Evolutionary conservation across 768 basidiomycete genomes (phyloP), one percentile per base, ranked within the genome.

Genomic region (Lactifluus piperatus): DNA sequence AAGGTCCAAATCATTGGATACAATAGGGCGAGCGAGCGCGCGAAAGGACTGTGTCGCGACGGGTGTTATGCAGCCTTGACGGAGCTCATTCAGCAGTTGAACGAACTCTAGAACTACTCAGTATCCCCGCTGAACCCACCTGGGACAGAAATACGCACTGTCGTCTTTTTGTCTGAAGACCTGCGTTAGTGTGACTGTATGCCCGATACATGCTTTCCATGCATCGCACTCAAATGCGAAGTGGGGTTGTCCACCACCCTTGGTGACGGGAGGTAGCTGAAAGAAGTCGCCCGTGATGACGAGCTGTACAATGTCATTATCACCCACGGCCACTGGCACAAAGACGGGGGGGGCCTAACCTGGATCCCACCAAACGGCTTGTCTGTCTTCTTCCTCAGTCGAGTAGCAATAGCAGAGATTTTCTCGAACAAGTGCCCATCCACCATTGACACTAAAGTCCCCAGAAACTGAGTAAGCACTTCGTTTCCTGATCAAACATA

Each of bases 101-200:
- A 89, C 78, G 64, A 91, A 86, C 29, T 74, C 85, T 87, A 62
- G 24, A 51, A 6, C 34, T 20, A 22, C 26, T 60, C 26, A 60
- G 48, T 44, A n/a, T 11, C 2, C n/a, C 4, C 26, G 6, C 24
- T 18, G 20, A 53, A 5, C 34, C 16, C 18, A 30, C 26, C 3
- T 29, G 24, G 26, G 18, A 16, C 18, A 29, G n/a, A 32, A 49
- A 29, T n/a, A 61, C 81, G 63, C 62, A 86, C 86, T 71, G 46
- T 79, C 75, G 66, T 88, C 86, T 53, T 83, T 88, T 68, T 91
- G 88, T 27, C 88, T 71, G 70, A 86, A 90, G 4, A 91, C 88
- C 64, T 86, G 81, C 5, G 77, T 83, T 3, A 91, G 75, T 51
- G 79, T 84, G 57, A 88, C 77, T 1, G 81, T 86, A 51, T 76